Evolutionary conservation across 116 monocot species (phyloP).

Genomic region (Cymodocea nodosa): DNA sequence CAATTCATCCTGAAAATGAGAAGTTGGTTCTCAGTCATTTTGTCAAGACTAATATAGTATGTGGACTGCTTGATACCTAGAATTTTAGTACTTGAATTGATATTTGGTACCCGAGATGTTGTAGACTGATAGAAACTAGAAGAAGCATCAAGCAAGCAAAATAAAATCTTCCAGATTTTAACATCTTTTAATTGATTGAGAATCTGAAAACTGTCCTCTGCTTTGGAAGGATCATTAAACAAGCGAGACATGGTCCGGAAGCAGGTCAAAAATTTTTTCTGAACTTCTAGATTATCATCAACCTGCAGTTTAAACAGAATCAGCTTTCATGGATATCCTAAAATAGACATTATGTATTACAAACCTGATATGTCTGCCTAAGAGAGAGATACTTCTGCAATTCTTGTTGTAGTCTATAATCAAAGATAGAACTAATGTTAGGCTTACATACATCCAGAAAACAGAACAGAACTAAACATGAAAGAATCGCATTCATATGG

Average conservation of each 20-base stretch:
- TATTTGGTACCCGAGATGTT: slow-evolving; percentile 48
- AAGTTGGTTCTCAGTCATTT: neutral
- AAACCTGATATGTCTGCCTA: slow-evolving; percentile 72
- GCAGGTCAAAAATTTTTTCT: slow-evolving; percentile 56
- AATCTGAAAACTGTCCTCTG: slow-evolving; percentile 78
- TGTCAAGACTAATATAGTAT: neutral
- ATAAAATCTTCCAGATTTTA: slow-evolving; percentile 75
- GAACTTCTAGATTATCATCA: slow-evolving; percentile 39
- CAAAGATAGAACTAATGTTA: slow-evolving; percentile 32
- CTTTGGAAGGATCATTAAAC: slow-evolving; percentile 68
- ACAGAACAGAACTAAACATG: neutral
- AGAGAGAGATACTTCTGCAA: slow-evolving; percentile 82
- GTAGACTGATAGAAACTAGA: slow-evolving; percentile 53
- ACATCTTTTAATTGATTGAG: slow-evolving; percentile 80
- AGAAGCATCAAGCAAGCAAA: slow-evolving; percentile 51
- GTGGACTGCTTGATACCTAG: neutral
- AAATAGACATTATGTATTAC: neutral
- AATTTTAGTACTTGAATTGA: neutral
- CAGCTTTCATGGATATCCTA: neutral
- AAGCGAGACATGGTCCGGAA: slow-evolving; percentile 75
- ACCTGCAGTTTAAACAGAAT: slow-evolving; percentile 43
- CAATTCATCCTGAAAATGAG: slow-evolving; percentile 62
- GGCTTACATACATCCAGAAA: neutral
- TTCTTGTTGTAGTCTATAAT: slow-evolving; percentile 93
- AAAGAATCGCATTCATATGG: neutral